phyloP scores from a whole-genome alignment of 2,329 filamentous ascomycete species.

The Trichoderma endophyticum region DNA sequence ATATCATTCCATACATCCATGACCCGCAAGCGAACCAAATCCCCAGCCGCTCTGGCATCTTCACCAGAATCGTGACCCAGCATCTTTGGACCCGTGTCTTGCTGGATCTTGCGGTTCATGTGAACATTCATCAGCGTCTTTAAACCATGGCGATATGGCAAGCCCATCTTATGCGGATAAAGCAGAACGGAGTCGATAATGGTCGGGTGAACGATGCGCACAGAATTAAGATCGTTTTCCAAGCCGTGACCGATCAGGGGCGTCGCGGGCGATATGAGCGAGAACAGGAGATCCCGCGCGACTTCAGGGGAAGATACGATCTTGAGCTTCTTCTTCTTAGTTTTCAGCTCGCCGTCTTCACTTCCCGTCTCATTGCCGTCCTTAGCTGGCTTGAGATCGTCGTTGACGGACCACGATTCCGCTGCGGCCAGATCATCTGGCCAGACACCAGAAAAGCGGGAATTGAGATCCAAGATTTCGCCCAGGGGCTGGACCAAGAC shows the following conservation, averaged over 20 bases:
- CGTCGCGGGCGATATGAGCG: conserved; percentile 69
- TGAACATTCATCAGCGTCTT: conserved; percentile 68
- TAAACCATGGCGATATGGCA: conserved; percentile 77
- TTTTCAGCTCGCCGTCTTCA: conserved; percentile 29
- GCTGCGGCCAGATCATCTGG: conserved; percentile 73
- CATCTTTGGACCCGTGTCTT: conserved; percentile 49
- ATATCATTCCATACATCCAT: conserved; percentile 66
- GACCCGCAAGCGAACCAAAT: conserved; percentile 72
- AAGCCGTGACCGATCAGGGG: conserved; percentile 89
- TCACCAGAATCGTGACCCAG: conserved; percentile 87
- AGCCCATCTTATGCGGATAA: conserved; percentile 71
- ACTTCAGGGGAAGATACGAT: conserved; percentile 72
- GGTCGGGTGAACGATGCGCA: conserved; percentile 78
- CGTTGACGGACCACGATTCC: conserved; percentile 45
- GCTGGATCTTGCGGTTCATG: conserved; percentile 76
- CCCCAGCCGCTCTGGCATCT: conserved; percentile 84
- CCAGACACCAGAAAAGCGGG: conserved; percentile 83
- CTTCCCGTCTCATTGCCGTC: conserved; percentile 26
- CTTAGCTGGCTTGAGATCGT: conserved; percentile 27
- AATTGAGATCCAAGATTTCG: conserved; percentile 85
- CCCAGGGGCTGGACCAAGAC: conserved; percentile 81
- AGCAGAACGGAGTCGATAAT: conserved; percentile 84
- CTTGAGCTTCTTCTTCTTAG: conserved; percentile 49
- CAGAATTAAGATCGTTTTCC: conserved; percentile 89
- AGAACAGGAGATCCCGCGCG: conserved; percentile 76